A percentile compares a stretch with the other conserved stretches of the same genome.
phyloP scores from a whole-genome alignment of 2,329 filamentous ascomycete genomes.

The Penicillium sp. region DNA sequence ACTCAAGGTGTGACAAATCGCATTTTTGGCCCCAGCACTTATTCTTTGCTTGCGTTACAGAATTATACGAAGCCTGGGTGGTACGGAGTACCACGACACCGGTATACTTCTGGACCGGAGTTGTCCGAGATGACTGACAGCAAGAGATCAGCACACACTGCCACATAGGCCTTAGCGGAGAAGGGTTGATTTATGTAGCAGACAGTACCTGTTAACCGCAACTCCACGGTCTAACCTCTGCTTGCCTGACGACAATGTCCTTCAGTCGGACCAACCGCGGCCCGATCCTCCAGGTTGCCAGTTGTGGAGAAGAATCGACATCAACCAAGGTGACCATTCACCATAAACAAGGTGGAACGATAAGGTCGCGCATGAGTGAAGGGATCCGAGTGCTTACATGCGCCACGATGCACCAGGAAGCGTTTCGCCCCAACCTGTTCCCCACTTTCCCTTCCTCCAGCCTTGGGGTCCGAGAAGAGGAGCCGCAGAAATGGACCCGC shows the following conservation, averaged over 20 bases:
- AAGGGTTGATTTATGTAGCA: neutral
- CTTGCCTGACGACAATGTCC: neutral
- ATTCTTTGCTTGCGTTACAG: neutral
- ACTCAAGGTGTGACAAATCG: neutral
- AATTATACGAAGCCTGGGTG: neutral
- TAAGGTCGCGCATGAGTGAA: neutral
- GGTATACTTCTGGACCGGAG: too few species aligned
- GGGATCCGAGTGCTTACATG: neutral
- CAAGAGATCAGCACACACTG: too few species aligned
- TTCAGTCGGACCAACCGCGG: neutral
- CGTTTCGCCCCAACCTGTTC: neutral
- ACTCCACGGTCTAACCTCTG: neutral
- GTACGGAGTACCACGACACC: too few species aligned
- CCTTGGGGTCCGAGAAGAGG: neutral
- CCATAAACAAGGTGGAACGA: neutral
- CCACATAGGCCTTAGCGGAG: neutral
- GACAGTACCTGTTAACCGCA: neutral
- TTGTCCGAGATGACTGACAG: too few species aligned
- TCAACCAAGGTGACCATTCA: neutral
- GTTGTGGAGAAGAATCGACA: too few species aligned
- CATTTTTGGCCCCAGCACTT: neutral
- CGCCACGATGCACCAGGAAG: neutral
- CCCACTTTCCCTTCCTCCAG: neutral
- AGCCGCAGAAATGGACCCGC: neutral
- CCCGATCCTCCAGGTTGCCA: neutral